These are phyloP conservation scores for Leucosporidium scottii DNA, from an alignment of 768 basidiomycete species.

Conservation along the genomic window DNA sequence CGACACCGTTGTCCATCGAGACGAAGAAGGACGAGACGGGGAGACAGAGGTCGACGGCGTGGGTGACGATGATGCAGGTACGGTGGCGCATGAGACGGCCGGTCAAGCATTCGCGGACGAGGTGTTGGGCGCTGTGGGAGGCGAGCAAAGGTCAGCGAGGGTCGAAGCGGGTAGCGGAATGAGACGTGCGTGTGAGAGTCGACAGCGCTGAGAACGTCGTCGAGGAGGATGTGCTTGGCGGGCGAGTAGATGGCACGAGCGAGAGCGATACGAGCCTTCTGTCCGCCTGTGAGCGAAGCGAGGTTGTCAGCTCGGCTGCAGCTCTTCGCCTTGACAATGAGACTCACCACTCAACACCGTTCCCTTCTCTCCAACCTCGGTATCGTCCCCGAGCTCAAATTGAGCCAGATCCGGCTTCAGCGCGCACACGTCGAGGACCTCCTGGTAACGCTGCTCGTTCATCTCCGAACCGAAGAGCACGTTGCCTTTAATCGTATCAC, in stretches of 20 bases:
- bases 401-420: constrained; percentile 63
- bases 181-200: constrained; percentile 62
- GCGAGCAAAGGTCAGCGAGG: constrained; percentile 44
- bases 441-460: constrained; percentile 60
- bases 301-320: too few species aligned
- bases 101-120: constrained; percentile 68
- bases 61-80: constrained; percentile 83
- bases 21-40: constrained; percentile 67
- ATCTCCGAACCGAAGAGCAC: constrained; percentile 63
- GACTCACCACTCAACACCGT: constrained; percentile 23
- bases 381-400: constrained; percentile 69
- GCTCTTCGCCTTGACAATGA: too few species aligned
- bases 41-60: constrained; percentile 82
- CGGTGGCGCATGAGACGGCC: constrained; percentile 71
- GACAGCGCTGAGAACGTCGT: constrained; percentile 35
- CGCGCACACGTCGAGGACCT: constrained; percentile 67
- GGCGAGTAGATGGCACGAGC: constrained; percentile 81
- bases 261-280: constrained; percentile 48
- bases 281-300: constrained; percentile 5
- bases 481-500: constrained; percentile 73
- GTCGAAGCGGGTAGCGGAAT: constrained; percentile 34
- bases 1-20: constrained; percentile 23
- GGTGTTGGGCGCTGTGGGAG: constrained; percentile 54
- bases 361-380: constrained; percentile 41
- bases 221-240: constrained; percentile 47